These are phyloP conservation scores for Emmonsia crescens DNA, from an alignment of 2,329 filamentous ascomycete species.

Conservation along the genomic window DNA sequence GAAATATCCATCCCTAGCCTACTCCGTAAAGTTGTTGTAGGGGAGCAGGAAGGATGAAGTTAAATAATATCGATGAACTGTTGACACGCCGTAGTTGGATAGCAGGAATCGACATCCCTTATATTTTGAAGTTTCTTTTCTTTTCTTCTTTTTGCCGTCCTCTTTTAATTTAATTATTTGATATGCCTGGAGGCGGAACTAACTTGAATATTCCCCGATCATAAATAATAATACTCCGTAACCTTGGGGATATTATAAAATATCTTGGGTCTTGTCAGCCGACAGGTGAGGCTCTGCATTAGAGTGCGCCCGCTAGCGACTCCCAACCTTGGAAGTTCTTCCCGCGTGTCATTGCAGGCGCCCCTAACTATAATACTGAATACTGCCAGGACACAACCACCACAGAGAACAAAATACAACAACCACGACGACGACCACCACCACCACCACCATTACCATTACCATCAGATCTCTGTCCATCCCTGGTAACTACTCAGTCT, in stretches of 20 bases:
- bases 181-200: background rate
- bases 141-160: background rate
- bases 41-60: background rate
- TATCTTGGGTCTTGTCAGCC: conserved; percentile 2
- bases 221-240: too few species aligned
- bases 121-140: background rate
- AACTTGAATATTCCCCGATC: background rate
- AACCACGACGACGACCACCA: background rate
- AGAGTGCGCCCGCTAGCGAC: conserved; percentile 3
- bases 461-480: background rate
- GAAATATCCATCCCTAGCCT: background rate
- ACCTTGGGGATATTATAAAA: too few species aligned
- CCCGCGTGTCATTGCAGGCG: background rate
- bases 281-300: conserved; percentile 7
- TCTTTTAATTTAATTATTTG: background rate
- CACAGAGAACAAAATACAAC: background rate
- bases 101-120: background rate
- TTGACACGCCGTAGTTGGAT: background rate
- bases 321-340: background rate
- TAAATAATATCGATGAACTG: background rate
- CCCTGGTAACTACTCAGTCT: background rate
- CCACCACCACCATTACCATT: background rate
- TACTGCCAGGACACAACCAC: background rate
- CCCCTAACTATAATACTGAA: too few species aligned
- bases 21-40: background rate